Percentiles rank a stretch among this genome's conserved stretches.
Conservation (phyloP, 768 basidiomycete genomes). For the Boletus subparvulus region DNA sequence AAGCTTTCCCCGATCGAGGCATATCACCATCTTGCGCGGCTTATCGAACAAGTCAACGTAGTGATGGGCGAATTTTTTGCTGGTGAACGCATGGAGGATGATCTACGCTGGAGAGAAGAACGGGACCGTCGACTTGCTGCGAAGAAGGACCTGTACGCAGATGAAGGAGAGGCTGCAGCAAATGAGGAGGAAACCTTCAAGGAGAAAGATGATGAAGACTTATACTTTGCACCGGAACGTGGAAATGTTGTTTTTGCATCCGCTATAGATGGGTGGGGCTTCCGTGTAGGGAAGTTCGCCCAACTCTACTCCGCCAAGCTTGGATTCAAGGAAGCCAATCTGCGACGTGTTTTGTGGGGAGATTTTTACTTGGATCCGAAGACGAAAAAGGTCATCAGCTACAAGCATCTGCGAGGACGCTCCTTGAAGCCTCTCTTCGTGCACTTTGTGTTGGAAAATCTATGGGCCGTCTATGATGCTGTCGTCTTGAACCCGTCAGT, state of each 20-base stretch:
- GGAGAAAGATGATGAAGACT: constrained; percentile 96
- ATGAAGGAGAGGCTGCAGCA: constrained; percentile 58
- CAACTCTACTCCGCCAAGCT: constrained; percentile 89
- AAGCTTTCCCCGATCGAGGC: constrained; percentile 89
- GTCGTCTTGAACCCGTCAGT: constrained; percentile 87
- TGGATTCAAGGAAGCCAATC: constrained; percentile 83
- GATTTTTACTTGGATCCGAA: constrained; percentile 97
- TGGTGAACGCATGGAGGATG: constrained; percentile 94
- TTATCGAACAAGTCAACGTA: constrained; percentile 97
- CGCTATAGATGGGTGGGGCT: constrained; percentile 97
- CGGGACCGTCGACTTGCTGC: constrained; percentile 76
- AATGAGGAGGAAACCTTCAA: constrained; percentile 72
- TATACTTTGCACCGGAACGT: constrained; percentile 93
- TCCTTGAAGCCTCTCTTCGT: constrained; percentile 93
- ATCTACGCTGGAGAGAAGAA: constrained; percentile 91
- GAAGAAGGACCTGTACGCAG: constrained; percentile 69
- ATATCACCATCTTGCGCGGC: constrained; percentile 87
- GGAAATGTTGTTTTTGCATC: constrained; percentile 97
- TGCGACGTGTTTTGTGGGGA: constrained; percentile 91
- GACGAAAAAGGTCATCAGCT: constrained; percentile 86
- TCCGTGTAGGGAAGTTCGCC: constrained; percentile 90
- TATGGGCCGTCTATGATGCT: constrained; percentile 96
- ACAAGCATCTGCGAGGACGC: constrained; percentile 86
- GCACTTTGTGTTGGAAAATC: constrained; percentile 94
- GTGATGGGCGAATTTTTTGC: constrained; percentile 98